Evolutionary conservation across 306 rosid genomes (phyloP).

Genomic region (Quercus glauca): DNA sequence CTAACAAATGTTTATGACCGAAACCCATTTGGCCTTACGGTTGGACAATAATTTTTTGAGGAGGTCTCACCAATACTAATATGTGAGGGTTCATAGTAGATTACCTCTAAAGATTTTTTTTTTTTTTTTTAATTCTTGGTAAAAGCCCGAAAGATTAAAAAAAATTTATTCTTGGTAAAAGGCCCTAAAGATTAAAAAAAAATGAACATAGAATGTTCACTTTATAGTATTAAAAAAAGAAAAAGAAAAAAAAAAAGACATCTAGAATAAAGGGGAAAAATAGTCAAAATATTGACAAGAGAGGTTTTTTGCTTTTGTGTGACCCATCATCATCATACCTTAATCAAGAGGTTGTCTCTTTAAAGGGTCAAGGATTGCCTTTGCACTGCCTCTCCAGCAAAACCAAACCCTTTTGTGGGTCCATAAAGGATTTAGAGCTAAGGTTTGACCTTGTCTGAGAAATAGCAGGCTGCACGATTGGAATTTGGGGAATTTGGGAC

Average conservation of each 20-base stretch:
- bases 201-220: slow-evolving; percentile 4
- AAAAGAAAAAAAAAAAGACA: neutral
- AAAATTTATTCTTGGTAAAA: neutral
- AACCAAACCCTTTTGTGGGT: slow-evolving; percentile 17
- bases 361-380: slow-evolving; percentile 37
- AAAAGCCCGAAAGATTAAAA: neutral
- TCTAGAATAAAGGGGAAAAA: neutral
- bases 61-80: neutral
- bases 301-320: neutral
- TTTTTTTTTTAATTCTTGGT: neutral
- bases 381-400: slow-evolving; percentile 12
- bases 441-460: slow-evolving; percentile 34
- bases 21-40: neutral
- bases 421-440: slow-evolving; percentile 8
- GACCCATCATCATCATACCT: slow-evolving; percentile 13
- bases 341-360: slow-evolving; percentile 23
- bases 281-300: neutral
- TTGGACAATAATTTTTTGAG: neutral
- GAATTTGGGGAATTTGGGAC: slow-evolving; percentile 23
- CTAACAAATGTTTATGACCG: too few relatives aligned
- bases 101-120: neutral
- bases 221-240: neutral
- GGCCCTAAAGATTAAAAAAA: neutral
- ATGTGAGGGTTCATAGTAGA: neutral
- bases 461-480: slow-evolving; percentile 38